Evolutionary conservation across 2,329 filamentous ascomycete genomes (phyloP), one percentile per base, ranked within the genome.

Genomic region (Aspergillus ruber): DNA sequence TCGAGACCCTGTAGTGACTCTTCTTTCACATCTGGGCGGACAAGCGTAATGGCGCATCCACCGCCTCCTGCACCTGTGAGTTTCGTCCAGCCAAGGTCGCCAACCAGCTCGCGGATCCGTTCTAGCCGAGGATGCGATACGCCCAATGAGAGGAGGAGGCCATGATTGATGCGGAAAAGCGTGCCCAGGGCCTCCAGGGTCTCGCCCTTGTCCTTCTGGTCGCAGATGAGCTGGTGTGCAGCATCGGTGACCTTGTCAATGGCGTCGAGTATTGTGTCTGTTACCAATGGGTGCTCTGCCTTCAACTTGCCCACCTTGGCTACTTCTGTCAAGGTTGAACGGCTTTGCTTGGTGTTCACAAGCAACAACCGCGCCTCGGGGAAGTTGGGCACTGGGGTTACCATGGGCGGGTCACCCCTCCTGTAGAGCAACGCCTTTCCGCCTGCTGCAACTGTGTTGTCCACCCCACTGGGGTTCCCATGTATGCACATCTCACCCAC

Each of bases 401-500:
- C 90, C 0, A 73, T 73, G 0, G 91, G 89, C 2, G 90, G 88
- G 64, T 94, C 86, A 44, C 75, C 79, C 45, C 90, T 80, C 61
- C 91, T 85, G 72, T 95, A 98, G 2, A 97, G 76, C 1, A 98
- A 90, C 0, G 90, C 93, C 71, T 95, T 96, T 48, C 93, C 93
- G 60, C 94, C 88, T 10, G 90, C 87, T 10, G 91, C 80, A 23
- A 98, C 91, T 2, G 93, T 98, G 68, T 98, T 98, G 71, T 98
- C 93, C 39, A 98, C 88, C 0, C 93, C 93, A 0, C 89, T 95
- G 0, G 93, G 93, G 62, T 95, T 97, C 33, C 91, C 93, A 64
- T 98, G 93, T 53, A 97, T 96, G 70, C 90, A 93, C 82, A 97
- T 86, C 68, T 98, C 93, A 20, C 86, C 86, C 1, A 98, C 93